These are phyloP conservation scores for Penicillium sp. DNA, from an alignment of 2,329 filamentous ascomycete species.

Conservation along the genomic window DNA sequence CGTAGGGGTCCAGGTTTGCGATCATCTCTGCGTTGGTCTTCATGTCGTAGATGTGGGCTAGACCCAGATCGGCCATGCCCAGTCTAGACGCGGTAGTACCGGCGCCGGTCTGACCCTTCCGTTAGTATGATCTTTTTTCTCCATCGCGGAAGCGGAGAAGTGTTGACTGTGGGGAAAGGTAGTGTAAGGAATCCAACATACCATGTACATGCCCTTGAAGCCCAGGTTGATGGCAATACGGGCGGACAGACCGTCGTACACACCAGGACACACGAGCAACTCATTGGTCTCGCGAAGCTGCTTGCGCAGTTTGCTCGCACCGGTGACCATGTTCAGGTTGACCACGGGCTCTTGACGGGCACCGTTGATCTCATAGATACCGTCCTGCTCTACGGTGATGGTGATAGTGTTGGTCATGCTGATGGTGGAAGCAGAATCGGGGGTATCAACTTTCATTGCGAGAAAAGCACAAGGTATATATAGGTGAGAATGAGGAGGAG, in stretches of 20 bases:
- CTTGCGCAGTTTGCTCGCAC: too few species aligned
- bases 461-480: too few species aligned
- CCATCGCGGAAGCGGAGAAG: too few species aligned
- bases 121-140: too few species aligned
- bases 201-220: conserved; percentile 61
- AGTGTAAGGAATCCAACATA: too few species aligned
- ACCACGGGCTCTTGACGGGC: conserved; percentile 23
- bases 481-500: too few species aligned
- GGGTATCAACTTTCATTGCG: too few species aligned
- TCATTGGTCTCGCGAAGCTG: conserved; percentile 25
- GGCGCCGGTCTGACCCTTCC: conserved; percentile 53
- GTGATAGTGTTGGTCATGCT: conserved; percentile 27
- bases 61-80: conserved; percentile 55
- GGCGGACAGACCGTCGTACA: conserved; percentile 61
- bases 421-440: too few species aligned
- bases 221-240: conserved; percentile 55
- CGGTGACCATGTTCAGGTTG: conserved; percentile 22
- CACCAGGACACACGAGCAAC: conserved; percentile 52
- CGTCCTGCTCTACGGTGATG: conserved; percentile 28
- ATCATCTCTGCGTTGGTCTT: conserved; percentile 56
- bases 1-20: conserved; percentile 47
- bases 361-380: conserved; percentile 27
- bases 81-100: conserved; percentile 54
- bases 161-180: too few species aligned
- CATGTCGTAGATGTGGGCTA: conserved; percentile 57